Base-by-base conservation (phyloP, 1,284 basidiomycete genomes). In the Papiliotrema flavescens region DNA sequence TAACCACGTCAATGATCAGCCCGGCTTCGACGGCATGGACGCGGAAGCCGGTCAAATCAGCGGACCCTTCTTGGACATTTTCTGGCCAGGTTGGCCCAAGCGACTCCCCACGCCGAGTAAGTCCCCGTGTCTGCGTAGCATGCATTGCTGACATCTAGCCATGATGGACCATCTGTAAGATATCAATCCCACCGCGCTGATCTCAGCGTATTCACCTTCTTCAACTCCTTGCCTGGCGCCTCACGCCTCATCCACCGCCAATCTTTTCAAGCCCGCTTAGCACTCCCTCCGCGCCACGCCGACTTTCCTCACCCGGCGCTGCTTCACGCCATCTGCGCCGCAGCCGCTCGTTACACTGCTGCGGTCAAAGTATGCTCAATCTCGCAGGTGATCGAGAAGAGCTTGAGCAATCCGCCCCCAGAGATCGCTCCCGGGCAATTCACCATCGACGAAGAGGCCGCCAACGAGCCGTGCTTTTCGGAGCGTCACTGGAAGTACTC, bases 261-360 rank as follows among this genome's bases (percentile, higher is more conserved):
- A 15, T 57, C 60, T 2, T 76, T 80, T 57, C 58, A 74, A 22
- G 46, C 67, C 13, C 66, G 74, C 3, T 67, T 80, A 32, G 56
- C 69, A 5, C 70, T 79, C n/a, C 75, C 77, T 2, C 78, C 79
- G 0, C 65, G 68, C 1, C 71, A 76, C 45, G n/a, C 57, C 7
- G 59, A 69, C 7, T 80, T 78, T 57, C 79, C 78, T 11, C 76
- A 78, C 50, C 49, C 60, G 1, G 66, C 72, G 1, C 60, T 79
- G 1, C 60, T 80, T 0, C 79, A 80, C 59, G 70, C 73, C 20
- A 76, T 80, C 39, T 75, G 76, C 50, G 75, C 77, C 14, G 63
- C 72, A 19, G 64, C 75, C 0, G 69, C 73, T 1, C 64, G 73
- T 15, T 73, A 73, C 48, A 65, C 70, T 3, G 69, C 69, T 3